Percentiles rank a stretch among this genome's conserved stretches.
These are phyloP conservation scores for Styphnolobium japonicum DNA, from an alignment of 306 rosid genomes.

Conservation along the genomic window DNA sequence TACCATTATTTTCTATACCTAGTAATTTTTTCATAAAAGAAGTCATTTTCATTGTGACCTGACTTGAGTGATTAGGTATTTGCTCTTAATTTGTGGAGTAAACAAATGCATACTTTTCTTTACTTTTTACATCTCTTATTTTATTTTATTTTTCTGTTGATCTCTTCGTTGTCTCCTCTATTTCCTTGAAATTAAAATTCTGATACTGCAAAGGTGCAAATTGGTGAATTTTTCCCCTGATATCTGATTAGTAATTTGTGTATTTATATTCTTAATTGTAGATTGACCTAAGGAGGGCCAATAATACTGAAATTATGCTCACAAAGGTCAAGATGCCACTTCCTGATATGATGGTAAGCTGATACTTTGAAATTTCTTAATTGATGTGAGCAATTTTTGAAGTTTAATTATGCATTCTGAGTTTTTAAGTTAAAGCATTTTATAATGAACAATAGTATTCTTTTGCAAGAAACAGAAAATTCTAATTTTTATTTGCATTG, in stretches of 20 bases:
- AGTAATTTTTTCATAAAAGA: constrained; percentile 11
- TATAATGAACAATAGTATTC: background rate
- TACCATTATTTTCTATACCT: constrained; percentile 14
- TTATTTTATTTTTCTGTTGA: background rate
- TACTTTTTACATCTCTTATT: constrained; percentile 1
- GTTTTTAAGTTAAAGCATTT: constrained; percentile 31
- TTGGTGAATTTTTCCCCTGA: constrained; percentile 10
- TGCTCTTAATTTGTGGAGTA: background rate
- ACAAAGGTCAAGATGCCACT: constrained; percentile 99
- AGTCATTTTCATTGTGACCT: constrained; percentile 11
- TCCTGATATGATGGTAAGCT: constrained; percentile 94
- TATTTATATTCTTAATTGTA: constrained; percentile 31
- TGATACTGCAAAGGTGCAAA: background rate
- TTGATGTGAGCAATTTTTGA: background rate
- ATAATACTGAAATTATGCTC: constrained; percentile 96
- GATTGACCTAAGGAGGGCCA: constrained; percentile 88
- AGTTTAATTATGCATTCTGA: constrained; percentile 7
- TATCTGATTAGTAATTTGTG: constrained; percentile 9
- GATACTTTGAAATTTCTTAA: constrained; percentile 17
- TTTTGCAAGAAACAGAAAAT: constrained; percentile 13
- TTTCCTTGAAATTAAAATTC: background rate
- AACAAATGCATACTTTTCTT: background rate
- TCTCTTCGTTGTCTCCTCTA: background rate
- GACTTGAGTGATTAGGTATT: constrained; percentile 1
- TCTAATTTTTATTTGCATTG: constrained; percentile 8